A percentile compares a stretch with the other conserved stretches of the same genome.
These are phyloP conservation scores for Omphalotus guepiniiformis DNA, from an alignment of 768 basidiomycete species.

Conservation along the genomic window DNA sequence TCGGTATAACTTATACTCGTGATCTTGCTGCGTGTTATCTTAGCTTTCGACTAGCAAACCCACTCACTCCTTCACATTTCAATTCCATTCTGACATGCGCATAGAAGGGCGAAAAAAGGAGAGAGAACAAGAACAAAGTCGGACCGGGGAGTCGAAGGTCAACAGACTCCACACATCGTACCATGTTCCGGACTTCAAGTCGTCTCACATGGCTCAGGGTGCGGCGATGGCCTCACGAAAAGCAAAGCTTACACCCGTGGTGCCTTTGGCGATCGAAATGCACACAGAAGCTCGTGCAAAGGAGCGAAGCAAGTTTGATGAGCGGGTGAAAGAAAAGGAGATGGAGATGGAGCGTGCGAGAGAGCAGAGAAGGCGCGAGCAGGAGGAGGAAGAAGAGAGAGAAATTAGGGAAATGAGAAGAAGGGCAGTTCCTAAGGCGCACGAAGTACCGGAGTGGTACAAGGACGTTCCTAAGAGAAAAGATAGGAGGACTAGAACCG, in stretches of 20 bases:
- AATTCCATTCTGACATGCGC: constrained; percentile 47
- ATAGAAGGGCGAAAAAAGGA: constrained; percentile 42
- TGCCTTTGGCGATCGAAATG: constrained; percentile 45
- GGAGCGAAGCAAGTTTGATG: constrained; percentile 65
- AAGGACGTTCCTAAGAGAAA: constrained; percentile 32
- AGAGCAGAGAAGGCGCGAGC: constrained; percentile 43
- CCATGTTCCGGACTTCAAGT: constrained; percentile 49
- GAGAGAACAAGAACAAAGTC: constrained; percentile 25
- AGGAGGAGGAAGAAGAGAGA: constrained; percentile 53
- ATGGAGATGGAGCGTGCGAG: constrained; percentile 41
- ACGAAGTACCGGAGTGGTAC: constrained; percentile 78
- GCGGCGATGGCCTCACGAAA: constrained; percentile 38
- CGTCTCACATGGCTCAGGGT: constrained; percentile 48
- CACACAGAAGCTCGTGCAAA: constrained; percentile 52
- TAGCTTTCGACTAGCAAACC: constrained; percentile 22
- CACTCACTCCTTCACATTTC: constrained; percentile 49
- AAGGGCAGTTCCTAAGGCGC: constrained; percentile 61
- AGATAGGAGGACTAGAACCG: no score
- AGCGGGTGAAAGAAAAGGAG: constrained; percentile 52
- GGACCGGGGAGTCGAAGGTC: constrained; percentile 18
- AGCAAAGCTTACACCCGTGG: constrained; percentile 42
- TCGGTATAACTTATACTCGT: not conserved
- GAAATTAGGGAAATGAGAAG: constrained; percentile 59
- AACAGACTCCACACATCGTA: constrained; percentile 19
- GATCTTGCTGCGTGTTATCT: not conserved